Evolutionary conservation across 495 filamentous ascomycete species (phyloP).

Genomic region (Jackrogersella minutella): DNA sequence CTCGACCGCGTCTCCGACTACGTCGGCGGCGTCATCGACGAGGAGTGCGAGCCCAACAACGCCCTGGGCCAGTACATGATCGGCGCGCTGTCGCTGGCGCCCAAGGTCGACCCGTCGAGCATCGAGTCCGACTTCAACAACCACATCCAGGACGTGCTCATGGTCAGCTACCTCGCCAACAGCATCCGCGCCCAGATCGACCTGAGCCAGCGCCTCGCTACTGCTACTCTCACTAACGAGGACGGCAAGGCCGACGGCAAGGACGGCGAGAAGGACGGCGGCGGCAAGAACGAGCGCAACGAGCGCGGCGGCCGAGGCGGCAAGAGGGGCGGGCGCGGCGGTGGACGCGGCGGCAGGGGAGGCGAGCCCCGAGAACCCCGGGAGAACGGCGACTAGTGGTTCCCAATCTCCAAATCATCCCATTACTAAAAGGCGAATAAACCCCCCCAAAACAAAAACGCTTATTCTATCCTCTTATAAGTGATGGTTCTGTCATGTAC

Average conservation of each 20-base stretch:
- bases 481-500: not conserved
- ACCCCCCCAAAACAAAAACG: too few species aligned
- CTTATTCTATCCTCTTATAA: too few species aligned
- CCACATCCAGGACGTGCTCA: slow-evolving; percentile 97
- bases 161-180: slow-evolving; percentile 96
- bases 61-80: slow-evolving; percentile 94
- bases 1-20: slow-evolving; percentile 90
- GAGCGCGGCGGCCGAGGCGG: slow-evolving; percentile 54
- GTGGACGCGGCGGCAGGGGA: slow-evolving; percentile 47
- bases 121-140: slow-evolving; percentile 99
- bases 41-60: slow-evolving; percentile 71
- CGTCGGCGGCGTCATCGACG: slow-evolving; percentile 78
- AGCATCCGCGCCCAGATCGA: slow-evolving; percentile 99
- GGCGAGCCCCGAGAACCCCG: slow-evolving; percentile 41
- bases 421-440: not conserved
- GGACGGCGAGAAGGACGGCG: slow-evolving; percentile 56
- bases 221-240: slow-evolving; percentile 75
- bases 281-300: slow-evolving; percentile 50
- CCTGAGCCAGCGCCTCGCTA: slow-evolving; percentile 90
- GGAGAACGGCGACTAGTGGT: slow-evolving; percentile 29
- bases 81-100: slow-evolving; percentile 87
- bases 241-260: slow-evolving; percentile 47
- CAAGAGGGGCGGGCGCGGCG: slow-evolving; percentile 45
- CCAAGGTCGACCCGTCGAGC: slow-evolving; percentile 87
- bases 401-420: not conserved